Base-by-base conservation (phyloP, 306 rosid genomes). In the Trifolium fragiferum region DNA sequence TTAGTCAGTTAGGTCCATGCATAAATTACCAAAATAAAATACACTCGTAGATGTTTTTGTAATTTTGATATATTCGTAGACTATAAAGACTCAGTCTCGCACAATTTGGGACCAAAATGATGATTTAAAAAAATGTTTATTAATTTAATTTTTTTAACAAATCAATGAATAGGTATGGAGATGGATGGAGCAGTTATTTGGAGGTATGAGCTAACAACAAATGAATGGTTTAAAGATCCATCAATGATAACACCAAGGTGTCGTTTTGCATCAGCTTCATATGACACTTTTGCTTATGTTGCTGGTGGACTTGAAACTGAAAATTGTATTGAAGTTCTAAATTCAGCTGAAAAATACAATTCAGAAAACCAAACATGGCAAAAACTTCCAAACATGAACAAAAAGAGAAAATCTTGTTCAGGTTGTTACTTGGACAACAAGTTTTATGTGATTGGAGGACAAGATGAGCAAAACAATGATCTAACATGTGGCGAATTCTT, bases 401-500 rank as follows among this genome's bases (percentile, higher is more conserved):
- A 10, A 23, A 80, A 73, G 63, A 86, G 97, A 33, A 82, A 77
- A 53, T 68, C 5, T 3, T 90, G 98, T 84, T 86, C 97, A 0
- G 93, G 97, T 15, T 93, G 89, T 55, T 89, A 62, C 82, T 73
- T 93, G 92, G 93, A 90, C 21, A 78, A 76, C 67, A 90, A 81
- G 73, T 90, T 93, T 54, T 80, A 80, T 65, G 97, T 87, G 5
- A 78, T 93, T 15, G 98, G 98, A 68, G 98, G 97, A 16, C 84
- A 72, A 40, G 88, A 90, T 41, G 76, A 73, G 60, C 62, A 80
- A 0, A 41, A 80, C 0, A 87, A 80, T 2, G 62, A 72, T 53
- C 85, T 90, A 13, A 70, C 80, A 12, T 86, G 96, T 62, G 97
- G 85, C 3, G 97, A 93, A 32, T 86, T 76, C 64, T 89, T 72